These are phyloP conservation scores for Geoglossum cookeanum DNA, from an alignment of 2,329 filamentous ascomycete species.

Conservation along the genomic window DNA sequence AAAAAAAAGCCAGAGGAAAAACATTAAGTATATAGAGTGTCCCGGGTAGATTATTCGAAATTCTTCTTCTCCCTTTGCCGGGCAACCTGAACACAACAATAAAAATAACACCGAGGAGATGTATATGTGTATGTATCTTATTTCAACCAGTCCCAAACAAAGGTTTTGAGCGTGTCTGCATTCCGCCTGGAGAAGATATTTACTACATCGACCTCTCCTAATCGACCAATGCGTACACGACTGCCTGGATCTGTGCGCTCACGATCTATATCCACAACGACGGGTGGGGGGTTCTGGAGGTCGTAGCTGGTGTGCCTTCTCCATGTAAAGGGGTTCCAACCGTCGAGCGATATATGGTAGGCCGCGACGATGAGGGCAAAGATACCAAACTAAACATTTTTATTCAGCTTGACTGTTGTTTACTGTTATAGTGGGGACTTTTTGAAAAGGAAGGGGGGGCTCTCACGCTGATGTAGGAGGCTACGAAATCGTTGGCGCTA, in stretches of 20 bases:
- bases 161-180: constrained; percentile 14
- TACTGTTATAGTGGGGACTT: too few species aligned
- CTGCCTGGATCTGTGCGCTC: too few species aligned
- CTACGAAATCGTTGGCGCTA: not conserved
- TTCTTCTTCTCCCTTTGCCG: too few species aligned
- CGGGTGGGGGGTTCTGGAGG: not conserved
- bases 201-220: constrained; percentile 21
- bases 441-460: too few species aligned
- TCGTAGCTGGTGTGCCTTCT: constrained; percentile 13
- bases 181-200: constrained; percentile 19
- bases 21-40: too few species aligned
- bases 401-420: too few species aligned
- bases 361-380: not conserved
- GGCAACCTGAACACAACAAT: too few species aligned
- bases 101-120: too few species aligned
- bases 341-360: not conserved
- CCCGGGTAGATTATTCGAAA: too few species aligned
- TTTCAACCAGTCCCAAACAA: constrained; percentile 23
- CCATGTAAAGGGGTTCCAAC: not conserved
- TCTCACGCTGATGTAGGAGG: not conserved
- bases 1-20: too few species aligned
- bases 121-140: constrained; percentile 7
- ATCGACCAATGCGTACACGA: constrained; percentile 8
- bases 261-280: not conserved
- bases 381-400: not conserved